phyloP scores from a whole-genome alignment of 345 rosid genomes.

The Pistacia integerrima region DNA sequence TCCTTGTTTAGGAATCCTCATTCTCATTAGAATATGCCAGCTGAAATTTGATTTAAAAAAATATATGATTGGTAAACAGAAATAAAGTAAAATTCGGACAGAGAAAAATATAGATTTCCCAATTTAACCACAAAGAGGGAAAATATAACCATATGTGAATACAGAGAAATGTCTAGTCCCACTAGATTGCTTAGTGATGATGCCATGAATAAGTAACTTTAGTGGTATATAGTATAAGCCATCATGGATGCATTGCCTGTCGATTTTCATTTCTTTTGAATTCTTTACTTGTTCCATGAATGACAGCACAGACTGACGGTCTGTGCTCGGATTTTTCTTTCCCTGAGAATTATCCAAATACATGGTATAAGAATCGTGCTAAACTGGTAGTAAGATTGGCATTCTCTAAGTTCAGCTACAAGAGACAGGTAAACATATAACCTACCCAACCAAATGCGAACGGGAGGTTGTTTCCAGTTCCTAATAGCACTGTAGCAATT shows the following conservation, averaged over 20 bases:
- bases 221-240: background rate
- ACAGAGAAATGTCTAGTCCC: background rate
- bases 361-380: slow-evolving; percentile 4
- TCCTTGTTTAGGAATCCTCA: slow-evolving; percentile 55
- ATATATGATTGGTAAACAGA: background rate
- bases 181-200: background rate
- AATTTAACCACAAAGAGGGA: too few species aligned
- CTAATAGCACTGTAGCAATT: slow-evolving; percentile 66
- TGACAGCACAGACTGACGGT: slow-evolving; percentile 38
- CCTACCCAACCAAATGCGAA: slow-evolving; percentile 83
- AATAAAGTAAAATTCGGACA: background rate
- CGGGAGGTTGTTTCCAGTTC: slow-evolving; percentile 80
- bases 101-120: background rate
- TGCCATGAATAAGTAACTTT: background rate
- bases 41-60: slow-evolving; percentile 35
- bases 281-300: slow-evolving; percentile 60
- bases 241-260: slow-evolving; percentile 43
- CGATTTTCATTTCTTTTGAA: slow-evolving; percentile 72
- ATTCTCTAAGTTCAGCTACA: background rate
- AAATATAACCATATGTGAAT: too few species aligned
- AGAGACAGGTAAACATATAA: slow-evolving; percentile 3
- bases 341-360: slow-evolving; percentile 43
- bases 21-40: slow-evolving; percentile 71
- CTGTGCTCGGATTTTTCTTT: slow-evolving; percentile 75
- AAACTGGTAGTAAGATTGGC: background rate